phyloP scores from a whole-genome alignment of 345 rosid genomes.

The Camelina neglecta region DNA sequence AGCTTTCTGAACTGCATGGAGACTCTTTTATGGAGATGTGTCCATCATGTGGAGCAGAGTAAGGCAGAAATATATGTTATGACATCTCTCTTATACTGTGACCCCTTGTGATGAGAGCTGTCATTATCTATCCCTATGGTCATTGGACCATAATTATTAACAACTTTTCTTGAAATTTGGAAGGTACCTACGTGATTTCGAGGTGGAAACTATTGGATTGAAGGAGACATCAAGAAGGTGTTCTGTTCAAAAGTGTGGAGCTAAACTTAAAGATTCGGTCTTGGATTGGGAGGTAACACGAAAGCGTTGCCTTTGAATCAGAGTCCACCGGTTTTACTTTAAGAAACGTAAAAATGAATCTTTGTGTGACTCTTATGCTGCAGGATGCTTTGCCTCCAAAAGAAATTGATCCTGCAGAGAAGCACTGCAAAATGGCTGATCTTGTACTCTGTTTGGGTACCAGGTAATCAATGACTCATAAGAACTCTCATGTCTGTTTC shows the following conservation, averaged over 20 bases:
- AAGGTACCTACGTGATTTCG: slow-evolving; percentile 95
- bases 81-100: too few relatives aligned
- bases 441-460: slow-evolving; percentile 93
- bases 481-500: slow-evolving; percentile 5
- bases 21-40: slow-evolving; percentile 94
- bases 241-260: slow-evolving; percentile 67
- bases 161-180: slow-evolving; percentile 29
- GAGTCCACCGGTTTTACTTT: not conserved
- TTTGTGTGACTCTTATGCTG: slow-evolving; percentile 12
- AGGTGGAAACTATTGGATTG: slow-evolving; percentile 93
- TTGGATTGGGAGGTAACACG: slow-evolving; percentile 95
- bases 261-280: slow-evolving; percentile 90
- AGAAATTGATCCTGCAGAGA: slow-evolving; percentile 89
- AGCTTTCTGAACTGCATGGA: slow-evolving; percentile 94
- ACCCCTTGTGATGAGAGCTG: not conserved
- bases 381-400: slow-evolving; percentile 90
- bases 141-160: slow-evolving; percentile 1
- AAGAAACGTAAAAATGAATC: not conserved
- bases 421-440: slow-evolving; percentile 90
- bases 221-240: slow-evolving; percentile 92
- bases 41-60: slow-evolving; percentile 84
- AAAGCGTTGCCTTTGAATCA: not conserved
- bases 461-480: slow-evolving; percentile 54
- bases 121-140: not conserved
- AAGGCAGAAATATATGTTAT: slow-evolving; percentile 45